Evolutionary conservation across 2,329 filamentous ascomycete genomes (phyloP), one percentile per base, ranked within the genome.

Genomic region (Cladophialophora immunda): DNA sequence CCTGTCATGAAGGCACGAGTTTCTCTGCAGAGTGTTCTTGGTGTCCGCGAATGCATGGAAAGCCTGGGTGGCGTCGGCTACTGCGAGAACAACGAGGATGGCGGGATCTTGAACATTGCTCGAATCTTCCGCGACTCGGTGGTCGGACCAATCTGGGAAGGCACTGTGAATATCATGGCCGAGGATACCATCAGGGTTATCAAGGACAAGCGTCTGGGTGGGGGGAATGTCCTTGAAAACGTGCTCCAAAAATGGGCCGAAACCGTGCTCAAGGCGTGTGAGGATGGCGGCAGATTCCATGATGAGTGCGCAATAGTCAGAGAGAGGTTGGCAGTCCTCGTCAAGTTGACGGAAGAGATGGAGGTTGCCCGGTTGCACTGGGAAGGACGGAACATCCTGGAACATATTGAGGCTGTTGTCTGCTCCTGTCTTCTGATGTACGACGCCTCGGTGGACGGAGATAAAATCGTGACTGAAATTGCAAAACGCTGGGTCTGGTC

Each of bases 91-190:
- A 68, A 70, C 62, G 69, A 70, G n/a, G 72, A 76, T 68, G 85
- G 87, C 58, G 86, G 87, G 62, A 81, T 85, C n/a, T 77, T 91
- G 64, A 92, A 92, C 73, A 78, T 92, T 1, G 84, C 89, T 0
- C 83, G 88, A 15, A 78, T 92, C 1, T 90, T 87, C 73, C 85
- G 90, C 5, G 90, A 92, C 73, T 84, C 84, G 7, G 81, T 82
- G 32, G 89, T 92, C 2, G 78, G 87, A 57, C 83, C 86, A 15
- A 92, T 92, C 57, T 90, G 88, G 88, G 89, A 91, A 76, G 89
- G 90, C 2, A 92, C 90, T 0, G 90, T 89, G 0, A 88, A 90
- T 72, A 87, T 92, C 19, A 82, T 71, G 68, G 70, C 70, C 58
- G 70, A 70, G 55, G 70, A 72, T 47, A 53, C 66, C 13, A 22